Percentiles rank a stretch among this genome's conserved stretches.
Evolutionary conservation across 2,329 filamentous ascomycete genomes (phyloP).

Genomic region (Colletotrichum sp.): DNA sequence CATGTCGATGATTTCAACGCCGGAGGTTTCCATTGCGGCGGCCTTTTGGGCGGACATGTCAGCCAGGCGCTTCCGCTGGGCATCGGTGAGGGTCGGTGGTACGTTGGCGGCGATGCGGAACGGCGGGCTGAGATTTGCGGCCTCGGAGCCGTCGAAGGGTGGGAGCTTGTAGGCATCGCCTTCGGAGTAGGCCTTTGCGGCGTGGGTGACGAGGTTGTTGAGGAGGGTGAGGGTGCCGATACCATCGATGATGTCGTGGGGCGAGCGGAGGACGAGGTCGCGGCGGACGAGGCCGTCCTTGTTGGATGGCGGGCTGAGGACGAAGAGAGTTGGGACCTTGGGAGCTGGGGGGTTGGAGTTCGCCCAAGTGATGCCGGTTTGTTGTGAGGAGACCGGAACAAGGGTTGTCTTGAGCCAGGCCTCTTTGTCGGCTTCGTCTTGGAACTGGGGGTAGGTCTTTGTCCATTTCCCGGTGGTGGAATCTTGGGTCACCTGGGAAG

Average conservation of each 20-base stretch:
- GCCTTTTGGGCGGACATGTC: constrained; percentile 6
- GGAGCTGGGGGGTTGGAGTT: constrained; percentile 40
- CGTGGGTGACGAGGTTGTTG: constrained; percentile 31
- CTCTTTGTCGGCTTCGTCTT: background rate
- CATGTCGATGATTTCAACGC: constrained; percentile 19
- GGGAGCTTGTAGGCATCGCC: constrained; percentile 16
- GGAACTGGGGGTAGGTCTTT: constrained; percentile 30
- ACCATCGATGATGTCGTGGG: constrained; percentile 45
- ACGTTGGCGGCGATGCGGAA: constrained; percentile 29
- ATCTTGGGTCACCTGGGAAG: constrained; percentile 28
- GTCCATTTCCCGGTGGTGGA: constrained; percentile 22
- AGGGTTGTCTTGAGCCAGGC: constrained; percentile 37
- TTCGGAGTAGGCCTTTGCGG: constrained; percentile 25
- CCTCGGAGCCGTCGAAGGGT: constrained; percentile 25
- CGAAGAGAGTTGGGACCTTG: constrained; percentile 34
- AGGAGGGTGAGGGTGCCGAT: constrained; percentile 40
- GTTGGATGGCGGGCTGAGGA: constrained; percentile 26
- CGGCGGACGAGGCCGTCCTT: constrained; percentile 19
- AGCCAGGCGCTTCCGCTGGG: constrained; percentile 20
- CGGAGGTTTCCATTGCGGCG: background rate
- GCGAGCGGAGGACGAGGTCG: constrained; percentile 40
- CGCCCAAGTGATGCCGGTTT: constrained; percentile 35
- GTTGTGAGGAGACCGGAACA: constrained; percentile 22
- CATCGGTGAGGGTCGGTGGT: constrained; percentile 10
- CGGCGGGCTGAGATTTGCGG: constrained; percentile 27